Conservation (phyloP, 768 basidiomycete species). For the Floccularia luteovirens region DNA sequence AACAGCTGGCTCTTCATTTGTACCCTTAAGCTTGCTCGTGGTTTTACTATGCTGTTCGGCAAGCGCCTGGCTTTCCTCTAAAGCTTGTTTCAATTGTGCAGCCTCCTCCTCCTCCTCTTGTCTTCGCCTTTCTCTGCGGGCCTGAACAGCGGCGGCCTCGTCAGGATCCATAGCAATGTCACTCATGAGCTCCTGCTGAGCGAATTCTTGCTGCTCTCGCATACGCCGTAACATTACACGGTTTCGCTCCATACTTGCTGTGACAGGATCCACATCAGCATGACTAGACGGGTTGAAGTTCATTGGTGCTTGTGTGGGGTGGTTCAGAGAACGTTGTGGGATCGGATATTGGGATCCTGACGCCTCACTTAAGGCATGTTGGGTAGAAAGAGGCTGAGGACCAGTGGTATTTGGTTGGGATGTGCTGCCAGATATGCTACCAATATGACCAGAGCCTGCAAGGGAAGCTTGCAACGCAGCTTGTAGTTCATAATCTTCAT, state of each 20-base stretch:
- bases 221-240: slow-evolving; percentile 54
- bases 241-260: slow-evolving; percentile 62
- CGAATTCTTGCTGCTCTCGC: slow-evolving; percentile 59
- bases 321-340: slow-evolving; percentile 10
- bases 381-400: too few species aligned
- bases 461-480: slow-evolving; percentile 82
- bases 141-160: slow-evolving; percentile 20
- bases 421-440: slow-evolving; percentile 11
- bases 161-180: slow-evolving; percentile 21
- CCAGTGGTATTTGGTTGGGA: slow-evolving; percentile 8
- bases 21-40: slow-evolving; percentile 8
- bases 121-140: slow-evolving; percentile 20
- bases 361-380: too few species aligned
- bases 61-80: slow-evolving; percentile 52
- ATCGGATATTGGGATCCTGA: slow-evolving; percentile 2
- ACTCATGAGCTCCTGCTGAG: slow-evolving; percentile 51
- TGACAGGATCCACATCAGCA: slow-evolving; percentile 44
- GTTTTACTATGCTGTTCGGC: too few species aligned
- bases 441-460: slow-evolving; percentile 15
- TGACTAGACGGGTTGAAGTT: slow-evolving; percentile 7
- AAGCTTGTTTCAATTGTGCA: slow-evolving; percentile 48
- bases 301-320: slow-evolving; percentile 9
- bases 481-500: slow-evolving; percentile 86
- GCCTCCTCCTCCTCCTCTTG: slow-evolving; percentile 45
- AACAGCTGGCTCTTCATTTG: slow-evolving; percentile 10